Evolutionary conservation across 2,329 filamentous ascomycete species (phyloP).

Genomic region (Monosporascus sp.): DNA sequence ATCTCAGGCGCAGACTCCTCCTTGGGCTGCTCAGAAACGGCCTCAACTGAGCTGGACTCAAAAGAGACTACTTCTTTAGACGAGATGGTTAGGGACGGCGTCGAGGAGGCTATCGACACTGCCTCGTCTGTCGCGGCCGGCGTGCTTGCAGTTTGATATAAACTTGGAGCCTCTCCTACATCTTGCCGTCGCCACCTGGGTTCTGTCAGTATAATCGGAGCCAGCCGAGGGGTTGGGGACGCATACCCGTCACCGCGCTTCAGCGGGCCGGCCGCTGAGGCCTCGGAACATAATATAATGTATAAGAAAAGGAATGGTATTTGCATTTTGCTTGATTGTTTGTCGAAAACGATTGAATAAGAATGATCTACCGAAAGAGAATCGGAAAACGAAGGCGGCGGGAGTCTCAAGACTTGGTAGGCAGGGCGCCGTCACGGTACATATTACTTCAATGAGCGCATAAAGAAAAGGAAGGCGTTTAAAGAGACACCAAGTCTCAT

Average conservation of each 20-base stretch:
- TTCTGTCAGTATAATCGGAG: conserved; percentile 14
- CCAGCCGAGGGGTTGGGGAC: not conserved
- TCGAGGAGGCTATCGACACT: conserved; percentile 3
- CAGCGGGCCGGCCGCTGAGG: conserved; percentile 27
- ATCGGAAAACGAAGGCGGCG: not conserved
- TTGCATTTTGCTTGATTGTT: conserved; percentile 15
- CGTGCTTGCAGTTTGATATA: conserved; percentile 18
- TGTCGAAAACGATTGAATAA: too few relatives aligned
- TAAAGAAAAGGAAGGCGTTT: not conserved
- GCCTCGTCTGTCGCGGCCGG: conserved; percentile 1
- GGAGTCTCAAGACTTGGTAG: not conserved
- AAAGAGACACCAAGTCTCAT: not conserved
- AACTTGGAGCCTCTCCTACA: conserved; percentile 8
- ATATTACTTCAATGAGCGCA: not conserved
- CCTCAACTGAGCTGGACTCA: too few relatives aligned
- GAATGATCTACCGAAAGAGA: too few relatives aligned
- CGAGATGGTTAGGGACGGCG: too few relatives aligned
- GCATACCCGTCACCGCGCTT: conserved; percentile 23
- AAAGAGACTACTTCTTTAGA: not conserved
- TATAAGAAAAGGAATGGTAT: conserved; percentile 23
- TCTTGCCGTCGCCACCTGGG: conserved; percentile 18
- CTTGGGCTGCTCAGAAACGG: too few relatives aligned
- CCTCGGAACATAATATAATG: conserved; percentile 24
- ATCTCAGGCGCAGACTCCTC: too few relatives aligned
- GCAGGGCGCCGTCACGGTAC: not conserved